phyloP scores from a whole-genome alignment of 73 alveolate species.

The Paraurostyla sp. region DNA sequence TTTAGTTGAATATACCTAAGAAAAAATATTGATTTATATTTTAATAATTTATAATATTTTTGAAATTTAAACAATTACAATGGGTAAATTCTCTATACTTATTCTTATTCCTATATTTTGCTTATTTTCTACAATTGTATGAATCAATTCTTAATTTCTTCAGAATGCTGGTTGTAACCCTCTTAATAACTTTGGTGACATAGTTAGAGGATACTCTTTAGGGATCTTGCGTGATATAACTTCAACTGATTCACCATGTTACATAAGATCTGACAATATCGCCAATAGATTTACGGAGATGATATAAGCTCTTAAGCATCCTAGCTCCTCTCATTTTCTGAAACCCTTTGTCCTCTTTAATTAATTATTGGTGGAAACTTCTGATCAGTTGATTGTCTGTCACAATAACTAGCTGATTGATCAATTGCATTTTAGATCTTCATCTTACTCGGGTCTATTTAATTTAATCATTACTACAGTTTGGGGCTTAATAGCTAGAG shows the following conservation, averaged over 20 bases:
- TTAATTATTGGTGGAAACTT: neutral
- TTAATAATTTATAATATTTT: neutral
- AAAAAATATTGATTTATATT: neutral
- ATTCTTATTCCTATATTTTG: neutral
- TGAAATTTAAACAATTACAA: neutral
- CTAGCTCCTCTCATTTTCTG: neutral
- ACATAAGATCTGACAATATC: neutral
- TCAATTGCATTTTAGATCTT: neutral
- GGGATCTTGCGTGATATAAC: neutral
- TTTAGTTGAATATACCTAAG: neutral
- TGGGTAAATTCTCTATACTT: neutral
- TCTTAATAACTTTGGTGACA: neutral
- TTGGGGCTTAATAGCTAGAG: too few species aligned
- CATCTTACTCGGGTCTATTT: neutral
- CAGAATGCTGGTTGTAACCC: neutral
- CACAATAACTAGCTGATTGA: neutral
- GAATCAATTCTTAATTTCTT: neutral
- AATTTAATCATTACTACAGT: neutral
- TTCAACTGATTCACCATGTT: constrained; percentile 1
- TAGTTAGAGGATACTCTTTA: constrained; percentile 6
- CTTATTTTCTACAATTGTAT: neutral
- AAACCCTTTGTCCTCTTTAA: neutral
- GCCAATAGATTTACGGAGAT: neutral
- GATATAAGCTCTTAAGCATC: neutral
- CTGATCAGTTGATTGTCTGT: neutral